Conservation (phyloP, 805 yeast genomes). For the Lachancea dasiensis region DNA sequence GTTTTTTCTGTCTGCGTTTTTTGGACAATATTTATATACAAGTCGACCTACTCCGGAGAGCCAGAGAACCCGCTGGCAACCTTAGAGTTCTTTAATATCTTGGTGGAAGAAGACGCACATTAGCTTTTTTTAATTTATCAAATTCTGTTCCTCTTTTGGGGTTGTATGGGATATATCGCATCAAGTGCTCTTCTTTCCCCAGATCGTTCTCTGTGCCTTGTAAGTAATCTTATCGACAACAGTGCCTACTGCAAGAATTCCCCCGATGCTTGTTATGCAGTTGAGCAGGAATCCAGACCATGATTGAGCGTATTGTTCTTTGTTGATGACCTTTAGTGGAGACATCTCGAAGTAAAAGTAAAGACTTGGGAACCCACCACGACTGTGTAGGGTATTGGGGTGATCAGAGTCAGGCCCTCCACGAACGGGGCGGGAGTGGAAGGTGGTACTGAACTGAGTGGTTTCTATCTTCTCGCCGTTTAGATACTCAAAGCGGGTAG, state of each 20-base stretch:
- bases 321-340: conserved; percentile 84
- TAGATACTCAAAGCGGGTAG: conserved; percentile 75
- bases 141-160: not conserved
- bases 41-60: no score
- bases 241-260: conserved; percentile 88
- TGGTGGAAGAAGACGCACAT: no score
- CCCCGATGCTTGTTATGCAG: conserved; percentile 85
- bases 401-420: conserved; percentile 94
- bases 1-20: no score
- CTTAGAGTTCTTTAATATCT: no score
- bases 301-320: conserved; percentile 59
- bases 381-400: conserved; percentile 71
- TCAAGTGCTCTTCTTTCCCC: conserved; percentile 25
- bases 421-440: conserved; percentile 73
- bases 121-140: no score
- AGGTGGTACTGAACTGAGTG: conserved; percentile 84
- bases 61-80: no score
- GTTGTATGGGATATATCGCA: no score
- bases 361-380: conserved; percentile 89
- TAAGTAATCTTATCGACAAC: conserved; percentile 81
- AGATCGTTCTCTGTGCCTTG: conserved; percentile 75
- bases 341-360: conserved; percentile 86
- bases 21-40: no score
- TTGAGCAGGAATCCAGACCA: conserved; percentile 81
- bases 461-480: conserved; percentile 44